A percentile compares a stretch with the other conserved stretches of the same genome.
Evolutionary conservation across 2,329 filamentous ascomycete genomes (phyloP).

Genomic region (Herpotrichia juniperi): DNA sequence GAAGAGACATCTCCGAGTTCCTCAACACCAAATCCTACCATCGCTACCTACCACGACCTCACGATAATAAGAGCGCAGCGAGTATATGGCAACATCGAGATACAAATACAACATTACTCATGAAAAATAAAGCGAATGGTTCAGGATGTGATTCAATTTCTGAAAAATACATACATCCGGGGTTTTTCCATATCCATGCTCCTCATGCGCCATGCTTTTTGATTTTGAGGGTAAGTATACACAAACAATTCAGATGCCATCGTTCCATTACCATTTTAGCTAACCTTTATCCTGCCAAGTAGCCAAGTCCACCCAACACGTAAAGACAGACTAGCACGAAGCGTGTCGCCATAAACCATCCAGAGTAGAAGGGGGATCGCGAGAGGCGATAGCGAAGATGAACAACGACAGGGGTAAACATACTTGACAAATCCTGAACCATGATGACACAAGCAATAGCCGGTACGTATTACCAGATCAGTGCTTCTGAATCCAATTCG

Average conservation of each 20-base stretch:
- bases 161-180: slow-evolving; percentile 28
- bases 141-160: slow-evolving; percentile 20
- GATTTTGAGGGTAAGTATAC: slow-evolving; percentile 29
- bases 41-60: too few relatives aligned
- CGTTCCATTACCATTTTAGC: slow-evolving; percentile 19
- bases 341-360: slow-evolving; percentile 3
- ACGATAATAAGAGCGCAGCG: neutral
- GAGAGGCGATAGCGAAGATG: neutral
- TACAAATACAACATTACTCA: neutral
- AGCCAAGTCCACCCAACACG: slow-evolving; percentile 12
- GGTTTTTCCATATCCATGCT: slow-evolving; percentile 22
- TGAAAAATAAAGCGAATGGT: neutral
- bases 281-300: slow-evolving; percentile 21
- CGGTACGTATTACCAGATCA: slow-evolving; percentile 17
- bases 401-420: neutral
- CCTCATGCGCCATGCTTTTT: slow-evolving; percentile 13
- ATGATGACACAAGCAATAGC: slow-evolving; percentile 11
- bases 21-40: neutral
- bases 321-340: slow-evolving; percentile 4
- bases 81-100: neutral
- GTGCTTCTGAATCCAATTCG: slow-evolving; percentile 18
- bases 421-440: slow-evolving; percentile 1
- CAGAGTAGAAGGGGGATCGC: neutral
- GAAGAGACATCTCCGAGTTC: neutral
- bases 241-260: slow-evolving; percentile 23